Percentiles rank a stretch among this genome's conserved stretches.
phyloP scores from a whole-genome alignment of 2,329 filamentous ascomycete species.

The Pseudogymnoascus sp. region DNA sequence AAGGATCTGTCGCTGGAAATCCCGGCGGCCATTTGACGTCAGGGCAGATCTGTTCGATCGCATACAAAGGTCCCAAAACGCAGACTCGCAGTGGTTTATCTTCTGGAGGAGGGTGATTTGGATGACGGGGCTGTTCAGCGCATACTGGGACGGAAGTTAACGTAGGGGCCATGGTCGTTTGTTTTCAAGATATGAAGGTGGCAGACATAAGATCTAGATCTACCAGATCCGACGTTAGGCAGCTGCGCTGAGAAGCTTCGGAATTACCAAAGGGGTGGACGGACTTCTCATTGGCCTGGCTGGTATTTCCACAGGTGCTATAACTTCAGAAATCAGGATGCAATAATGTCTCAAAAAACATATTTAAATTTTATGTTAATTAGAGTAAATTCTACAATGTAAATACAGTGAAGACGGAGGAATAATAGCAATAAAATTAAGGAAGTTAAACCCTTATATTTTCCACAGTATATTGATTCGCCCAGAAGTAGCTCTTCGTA shows the following conservation, averaged over 20 bases:
- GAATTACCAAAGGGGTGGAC: background rate
- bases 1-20: background rate
- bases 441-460: background rate
- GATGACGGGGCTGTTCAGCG: background rate
- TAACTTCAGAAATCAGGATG: background rate
- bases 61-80: background rate
- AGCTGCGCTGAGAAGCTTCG: background rate
- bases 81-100: background rate
- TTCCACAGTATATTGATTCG: background rate
- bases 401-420: background rate
- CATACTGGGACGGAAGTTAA: background rate
- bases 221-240: background rate
- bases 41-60: background rate
- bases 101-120: background rate
- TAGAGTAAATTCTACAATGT: background rate
- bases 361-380: background rate
- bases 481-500: background rate
- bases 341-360: background rate
- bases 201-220: background rate
- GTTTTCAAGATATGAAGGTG: background rate
- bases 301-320: background rate
- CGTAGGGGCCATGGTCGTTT: background rate
- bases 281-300: background rate
- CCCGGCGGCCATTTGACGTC: background rate
- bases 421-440: background rate